Conservation (phyloP, 345 rosid species). For the Eucalyptus tenuipes region DNA sequence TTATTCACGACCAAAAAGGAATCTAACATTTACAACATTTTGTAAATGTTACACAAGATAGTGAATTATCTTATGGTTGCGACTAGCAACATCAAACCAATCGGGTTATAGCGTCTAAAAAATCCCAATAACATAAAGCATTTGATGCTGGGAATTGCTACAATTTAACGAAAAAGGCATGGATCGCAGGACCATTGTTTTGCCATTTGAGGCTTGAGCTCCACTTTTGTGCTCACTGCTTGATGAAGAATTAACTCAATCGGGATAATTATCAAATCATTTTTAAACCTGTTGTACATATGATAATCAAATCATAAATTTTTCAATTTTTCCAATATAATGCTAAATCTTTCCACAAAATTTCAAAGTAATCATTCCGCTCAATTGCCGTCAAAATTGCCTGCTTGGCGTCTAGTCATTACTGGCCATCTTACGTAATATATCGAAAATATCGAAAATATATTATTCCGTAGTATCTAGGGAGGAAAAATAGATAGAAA, state of each 20-base stretch:
- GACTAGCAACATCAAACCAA: no score
- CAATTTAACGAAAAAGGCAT: not conserved
- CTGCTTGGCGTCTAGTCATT: not conserved
- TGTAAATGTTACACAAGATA: no score
- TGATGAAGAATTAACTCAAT: no score
- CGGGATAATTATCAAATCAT: not conserved
- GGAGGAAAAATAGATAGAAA: no score
- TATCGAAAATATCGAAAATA: no score
- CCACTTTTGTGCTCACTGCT: accelerated
- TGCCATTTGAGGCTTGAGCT: not conserved
- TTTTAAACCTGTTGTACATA: no score
- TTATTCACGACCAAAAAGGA: not conserved
- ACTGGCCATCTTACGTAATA: no score
- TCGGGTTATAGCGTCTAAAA: not conserved
- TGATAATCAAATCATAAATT: no score
- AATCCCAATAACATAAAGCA: no score
- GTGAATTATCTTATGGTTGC: not conserved
- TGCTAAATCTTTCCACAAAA: not conserved
- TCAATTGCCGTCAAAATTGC: not conserved
- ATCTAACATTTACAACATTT: not conserved
- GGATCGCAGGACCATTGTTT: accelerated
- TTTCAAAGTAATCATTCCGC: not conserved
- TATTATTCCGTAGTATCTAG: no score
- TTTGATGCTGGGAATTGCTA: no score
- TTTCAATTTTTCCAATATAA: not conserved